Evolutionary conservation across 306 rosid genomes (phyloP).

Genomic region (Cucumis melo): DNA sequence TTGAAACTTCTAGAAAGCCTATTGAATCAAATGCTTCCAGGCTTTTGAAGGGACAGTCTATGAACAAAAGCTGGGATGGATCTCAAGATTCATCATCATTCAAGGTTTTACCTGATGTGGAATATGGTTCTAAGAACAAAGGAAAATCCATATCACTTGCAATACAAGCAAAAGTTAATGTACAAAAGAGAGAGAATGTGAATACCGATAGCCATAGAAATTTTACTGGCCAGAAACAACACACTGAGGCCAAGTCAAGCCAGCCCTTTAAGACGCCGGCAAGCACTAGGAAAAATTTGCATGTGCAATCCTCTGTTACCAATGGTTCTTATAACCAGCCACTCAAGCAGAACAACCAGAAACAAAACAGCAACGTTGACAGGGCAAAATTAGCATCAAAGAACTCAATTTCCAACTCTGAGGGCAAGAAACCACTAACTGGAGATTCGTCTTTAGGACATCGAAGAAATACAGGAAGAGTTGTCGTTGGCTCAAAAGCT

Average conservation of each 20-base stretch:
- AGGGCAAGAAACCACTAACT: conserved; percentile 33
- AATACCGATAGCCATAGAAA: conserved; percentile 35
- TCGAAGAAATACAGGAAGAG: conserved; percentile 46
- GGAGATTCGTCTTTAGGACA: conserved; percentile 46
- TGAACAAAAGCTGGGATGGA: conserved; percentile 93
- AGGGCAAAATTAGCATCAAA: conserved; percentile 54
- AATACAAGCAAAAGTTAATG: conserved; percentile 94
- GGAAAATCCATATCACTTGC: conserved; percentile 91
- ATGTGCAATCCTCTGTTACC: conserved; percentile 31
- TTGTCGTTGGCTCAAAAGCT: conserved; percentile 37
- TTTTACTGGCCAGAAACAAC: conserved; percentile 39
- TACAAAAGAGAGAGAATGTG: conserved; percentile 77
- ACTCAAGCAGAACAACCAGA: conserved; percentile 80
- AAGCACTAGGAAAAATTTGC: conserved; percentile 38
- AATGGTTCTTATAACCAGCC: conserved; percentile 26
- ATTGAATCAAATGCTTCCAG: conserved; percentile 61
- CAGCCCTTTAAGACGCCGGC: conserved; percentile 29
- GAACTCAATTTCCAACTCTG: conserved; percentile 31
- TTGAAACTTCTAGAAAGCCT: conserved; percentile 42
- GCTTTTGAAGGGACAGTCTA: conserved; percentile 68
- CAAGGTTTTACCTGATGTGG: conserved; percentile 26
- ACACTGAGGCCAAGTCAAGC: conserved; percentile 40
- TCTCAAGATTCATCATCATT: conserved; percentile 41
- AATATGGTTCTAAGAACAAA: conserved; percentile 28
- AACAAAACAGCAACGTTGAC: conserved; percentile 52